Base-by-base conservation (phyloP, 352 stramenopile species). In the Globisporangium solare region DNA sequence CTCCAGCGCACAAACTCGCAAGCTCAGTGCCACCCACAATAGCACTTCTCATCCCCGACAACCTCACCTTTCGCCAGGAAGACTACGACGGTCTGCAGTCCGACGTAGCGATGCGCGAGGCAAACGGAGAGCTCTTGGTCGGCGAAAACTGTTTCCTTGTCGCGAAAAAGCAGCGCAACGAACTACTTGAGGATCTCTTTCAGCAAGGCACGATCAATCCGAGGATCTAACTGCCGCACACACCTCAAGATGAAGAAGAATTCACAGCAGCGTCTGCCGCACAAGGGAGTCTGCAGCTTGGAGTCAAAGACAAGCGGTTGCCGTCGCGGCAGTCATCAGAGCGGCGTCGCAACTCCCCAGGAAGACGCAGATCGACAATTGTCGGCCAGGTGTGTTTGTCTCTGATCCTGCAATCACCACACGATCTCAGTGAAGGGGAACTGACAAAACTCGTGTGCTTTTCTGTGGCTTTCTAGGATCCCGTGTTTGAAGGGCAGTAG, bases 121-220 rank as follows among this genome's bases (percentile, higher is more conserved):
- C 49, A 39, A 56, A 48, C 2, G 74, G 77, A 14, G 74, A 82
- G 27, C 63, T 87, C 8, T 18, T 87, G 4, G 63, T 87, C 2
- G 68, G 74, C 1, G 59, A 85, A 52, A 87, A 87, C 49, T 87
- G 74, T 43, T 71, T 68, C 22, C 49, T 87, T 43, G 61, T 85
- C 2, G 57, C 63, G 13, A 66, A 72, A 42, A 85, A 76, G 18
- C 35, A 59, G 6, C 71, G 77, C 2, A 46, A 52, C n/a, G 77
- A 83, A 41, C 52, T 87, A 2, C 53, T 71, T 1, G 58, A 68
- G 0, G 73, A 85, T 31, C 48, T 85, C 6, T 60, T 71, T 6
- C 67, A 63, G 13, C 56, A 70, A 43, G 70, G 56, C 27, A 67
- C 47, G 5, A 50, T 82, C 22, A 62, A 79, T 17, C 77, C 77